A percentile compares a stretch with the other conserved stretches of the same genome.
These are phyloP conservation scores for Coniochaeta sp. DNA, from an alignment of 2,329 filamentous ascomycete genomes.

Conservation along the genomic window DNA sequence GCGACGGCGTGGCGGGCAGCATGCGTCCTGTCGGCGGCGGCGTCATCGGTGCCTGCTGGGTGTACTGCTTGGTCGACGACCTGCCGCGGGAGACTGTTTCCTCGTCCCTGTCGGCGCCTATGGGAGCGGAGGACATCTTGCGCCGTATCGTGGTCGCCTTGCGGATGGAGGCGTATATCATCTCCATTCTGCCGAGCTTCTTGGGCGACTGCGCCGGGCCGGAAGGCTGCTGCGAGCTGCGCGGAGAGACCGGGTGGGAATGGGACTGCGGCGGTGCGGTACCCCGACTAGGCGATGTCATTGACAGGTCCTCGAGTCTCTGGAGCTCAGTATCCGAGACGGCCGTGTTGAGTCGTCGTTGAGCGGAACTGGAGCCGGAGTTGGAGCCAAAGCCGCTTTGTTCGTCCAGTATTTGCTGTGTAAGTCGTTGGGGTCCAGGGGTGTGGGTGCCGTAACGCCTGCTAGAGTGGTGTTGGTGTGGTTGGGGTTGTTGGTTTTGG, in stretches of 20 bases:
- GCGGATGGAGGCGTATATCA: slow-evolving; percentile 22
- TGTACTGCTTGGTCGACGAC: not conserved
- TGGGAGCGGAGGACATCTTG: not conserved
- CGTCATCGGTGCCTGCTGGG: slow-evolving; percentile 10
- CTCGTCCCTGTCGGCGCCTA: slow-evolving; percentile 4
- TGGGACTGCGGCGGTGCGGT: slow-evolving; percentile 6
- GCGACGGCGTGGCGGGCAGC: slow-evolving; percentile 6
- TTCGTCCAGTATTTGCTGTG: not conserved
- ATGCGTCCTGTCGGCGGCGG: slow-evolving; percentile 12
- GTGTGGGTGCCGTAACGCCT: not conserved
- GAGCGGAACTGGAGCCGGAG: too few relatives aligned
- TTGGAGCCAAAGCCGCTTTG: not conserved
- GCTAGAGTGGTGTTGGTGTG: too few relatives aligned
- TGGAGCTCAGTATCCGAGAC: slow-evolving; percentile 24
- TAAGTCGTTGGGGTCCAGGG: not conserved
- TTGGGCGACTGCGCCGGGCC: slow-evolving; percentile 11
- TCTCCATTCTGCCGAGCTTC: slow-evolving; percentile 20
- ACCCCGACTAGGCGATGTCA: slow-evolving; percentile 19
- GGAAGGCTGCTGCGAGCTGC: not conserved
- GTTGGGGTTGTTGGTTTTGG: too few relatives aligned
- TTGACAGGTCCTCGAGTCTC: slow-evolving; percentile 23
- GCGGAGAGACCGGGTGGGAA: slow-evolving; percentile 12
- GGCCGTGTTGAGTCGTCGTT: slow-evolving; percentile 10
- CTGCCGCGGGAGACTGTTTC: not conserved
- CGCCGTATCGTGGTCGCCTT: slow-evolving; percentile 15